Conservation (phyloP, 345 rosid species). For the Salix caprea region DNA sequence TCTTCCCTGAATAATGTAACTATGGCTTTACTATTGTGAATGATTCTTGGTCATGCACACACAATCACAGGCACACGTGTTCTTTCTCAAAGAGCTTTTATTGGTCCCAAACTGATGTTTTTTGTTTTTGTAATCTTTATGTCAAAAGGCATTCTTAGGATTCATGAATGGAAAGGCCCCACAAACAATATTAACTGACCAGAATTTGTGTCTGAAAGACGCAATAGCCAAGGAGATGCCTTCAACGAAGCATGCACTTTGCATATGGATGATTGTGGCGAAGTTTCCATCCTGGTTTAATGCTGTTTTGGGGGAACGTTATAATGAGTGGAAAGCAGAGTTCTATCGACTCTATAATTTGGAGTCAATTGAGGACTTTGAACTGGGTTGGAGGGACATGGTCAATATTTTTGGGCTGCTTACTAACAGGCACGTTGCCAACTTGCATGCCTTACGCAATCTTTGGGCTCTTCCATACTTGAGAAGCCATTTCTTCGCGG, state of each 20-base stretch:
- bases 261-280: constrained; percentile 95
- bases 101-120: constrained; percentile 6
- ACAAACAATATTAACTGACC: constrained; percentile 83
- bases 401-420: constrained; percentile 75
- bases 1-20: not conserved
- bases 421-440: constrained; percentile 73
- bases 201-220: constrained; percentile 88
- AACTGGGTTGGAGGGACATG: constrained; percentile 92
- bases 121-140: constrained; percentile 18
- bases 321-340: constrained; percentile 93
- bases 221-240: constrained; percentile 87
- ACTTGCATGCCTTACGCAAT: constrained; percentile 60
- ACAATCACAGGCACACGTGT: not conserved
- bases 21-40: not conserved
- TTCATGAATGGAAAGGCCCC: constrained; percentile 95
- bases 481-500: constrained; percentile 84
- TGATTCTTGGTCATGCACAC: not conserved
- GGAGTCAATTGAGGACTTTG: constrained; percentile 80
- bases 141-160: constrained; percentile 59
- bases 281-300: constrained; percentile 97
- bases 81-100: not conserved
- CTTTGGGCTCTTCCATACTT: constrained; percentile 87
- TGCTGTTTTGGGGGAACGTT: constrained; percentile 84
- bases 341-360: constrained; percentile 77
- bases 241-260: constrained; percentile 76